Percentiles rank a stretch among this genome's conserved stretches.
phyloP scores from a whole-genome alignment of 805 yeast species.

The Candida corydali region DNA sequence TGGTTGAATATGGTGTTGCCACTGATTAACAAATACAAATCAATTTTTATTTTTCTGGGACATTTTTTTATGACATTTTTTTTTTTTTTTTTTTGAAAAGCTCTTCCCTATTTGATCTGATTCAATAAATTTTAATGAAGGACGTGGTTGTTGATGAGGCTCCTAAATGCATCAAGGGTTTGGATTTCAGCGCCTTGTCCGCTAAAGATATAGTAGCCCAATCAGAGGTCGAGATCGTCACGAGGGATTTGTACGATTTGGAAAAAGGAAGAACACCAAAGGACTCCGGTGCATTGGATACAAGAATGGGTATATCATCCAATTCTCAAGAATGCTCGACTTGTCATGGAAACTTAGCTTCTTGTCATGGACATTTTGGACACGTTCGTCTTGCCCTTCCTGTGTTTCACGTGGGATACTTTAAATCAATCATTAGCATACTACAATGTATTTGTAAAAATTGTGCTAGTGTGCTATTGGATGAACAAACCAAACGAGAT shows the following conservation, averaged over 20 bases:
- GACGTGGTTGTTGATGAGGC: conserved; percentile 67
- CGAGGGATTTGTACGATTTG: conserved; percentile 87
- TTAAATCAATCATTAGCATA: conserved; percentile 84
- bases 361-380: conserved; percentile 99
- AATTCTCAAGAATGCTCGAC: conserved; percentile 83
- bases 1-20: conserved; percentile 1
- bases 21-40: not conserved
- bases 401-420: conserved; percentile 96
- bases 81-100: conserved; percentile 4
- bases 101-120: conserved; percentile 5
- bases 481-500: conserved; percentile 64
- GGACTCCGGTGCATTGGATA: conserved; percentile 82
- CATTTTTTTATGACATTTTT: not conserved
- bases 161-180: conserved; percentile 85
- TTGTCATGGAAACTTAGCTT: conserved; percentile 85
- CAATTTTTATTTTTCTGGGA: not conserved
- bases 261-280: conserved; percentile 86
- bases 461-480: conserved; percentile 75
- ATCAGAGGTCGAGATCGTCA: conserved; percentile 88
- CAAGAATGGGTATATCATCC: conserved; percentile 90
- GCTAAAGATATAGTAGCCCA: conserved; percentile 89
- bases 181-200: conserved; percentile 90
- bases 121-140: conserved; percentile 38
- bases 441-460: conserved; percentile 87
- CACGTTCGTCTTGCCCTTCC: conserved; percentile 91